Conservation (phyloP, 2,329 filamentous ascomycete genomes). For the Thelonectria blattea region DNA sequence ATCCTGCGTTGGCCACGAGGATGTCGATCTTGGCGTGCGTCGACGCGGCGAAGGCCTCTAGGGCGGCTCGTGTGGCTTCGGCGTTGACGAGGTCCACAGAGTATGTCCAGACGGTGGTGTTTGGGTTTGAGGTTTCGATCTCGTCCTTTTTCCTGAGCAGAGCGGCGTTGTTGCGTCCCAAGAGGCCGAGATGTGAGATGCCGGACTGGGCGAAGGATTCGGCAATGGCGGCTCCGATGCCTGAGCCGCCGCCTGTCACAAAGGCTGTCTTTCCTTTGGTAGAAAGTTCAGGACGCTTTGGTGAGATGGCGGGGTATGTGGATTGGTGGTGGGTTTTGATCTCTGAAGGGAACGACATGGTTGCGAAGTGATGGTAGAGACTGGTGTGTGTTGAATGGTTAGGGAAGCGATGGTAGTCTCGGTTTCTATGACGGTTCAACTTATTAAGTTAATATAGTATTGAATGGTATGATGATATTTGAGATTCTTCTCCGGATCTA, state of each 20-base stretch:
- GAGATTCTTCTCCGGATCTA: too few species aligned
- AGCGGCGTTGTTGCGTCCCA: conserved; percentile 45
- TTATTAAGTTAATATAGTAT: too few species aligned
- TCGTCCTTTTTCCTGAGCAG: conserved; percentile 40
- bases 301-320: conserved; percentile 42
- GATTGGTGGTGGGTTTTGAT: conserved; percentile 26
- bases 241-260: conserved; percentile 68
- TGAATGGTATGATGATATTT: too few species aligned
- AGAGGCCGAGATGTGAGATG: conserved; percentile 46
- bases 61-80: conserved; percentile 20
- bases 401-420: too few species aligned
- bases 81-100: conserved; percentile 42
- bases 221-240: conserved; percentile 69
- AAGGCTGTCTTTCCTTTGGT: conserved; percentile 58
- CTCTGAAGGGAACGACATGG: conserved; percentile 18
- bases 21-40: conserved; percentile 45
- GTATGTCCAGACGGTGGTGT: conserved; percentile 51
- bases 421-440: too few species aligned
- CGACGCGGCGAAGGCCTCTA: conserved; percentile 25
- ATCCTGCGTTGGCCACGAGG: conserved; percentile 43
- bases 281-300: conserved; percentile 43
- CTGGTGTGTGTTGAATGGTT: background rate
- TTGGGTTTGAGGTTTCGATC: conserved; percentile 57
- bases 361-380: background rate
- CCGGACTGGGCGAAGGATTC: conserved; percentile 57